Evolutionary conservation across 129 eudicot genomes (phyloP).

Genomic region (Silybum marianum): DNA sequence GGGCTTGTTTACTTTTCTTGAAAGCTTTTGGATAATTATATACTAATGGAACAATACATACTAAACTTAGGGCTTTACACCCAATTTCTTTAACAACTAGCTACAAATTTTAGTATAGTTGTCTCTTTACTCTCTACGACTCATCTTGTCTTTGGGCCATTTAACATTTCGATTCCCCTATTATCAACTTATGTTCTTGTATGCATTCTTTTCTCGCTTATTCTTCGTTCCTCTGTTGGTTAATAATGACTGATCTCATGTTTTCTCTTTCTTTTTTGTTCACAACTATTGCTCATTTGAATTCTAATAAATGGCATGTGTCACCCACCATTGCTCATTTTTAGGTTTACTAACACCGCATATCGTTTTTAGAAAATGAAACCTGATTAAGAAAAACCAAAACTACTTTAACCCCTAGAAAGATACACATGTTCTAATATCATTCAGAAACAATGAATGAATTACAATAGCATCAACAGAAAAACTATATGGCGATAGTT

Average conservation of each 20-base stretch:
- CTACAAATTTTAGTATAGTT: not conserved
- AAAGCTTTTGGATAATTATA: not conserved
- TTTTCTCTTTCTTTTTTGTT: not conserved
- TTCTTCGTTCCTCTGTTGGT: not conserved
- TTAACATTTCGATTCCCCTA: not conserved
- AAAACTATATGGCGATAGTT: not conserved
- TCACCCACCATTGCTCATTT: not conserved
- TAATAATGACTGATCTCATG: not conserved
- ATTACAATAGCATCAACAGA: too few species aligned
- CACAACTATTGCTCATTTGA: not conserved
- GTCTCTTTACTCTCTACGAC: not conserved
- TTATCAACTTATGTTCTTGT: not conserved
- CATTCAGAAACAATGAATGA: too few species aligned
- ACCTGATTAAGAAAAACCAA: not conserved
- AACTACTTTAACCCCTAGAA: not conserved
- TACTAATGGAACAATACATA: not conserved
- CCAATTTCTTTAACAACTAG: not conserved
- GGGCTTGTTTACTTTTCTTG: not conserved
- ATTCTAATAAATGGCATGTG: not conserved
- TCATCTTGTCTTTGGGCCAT: not conserved
- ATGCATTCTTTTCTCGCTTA: not conserved
- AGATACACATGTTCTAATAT: not conserved
- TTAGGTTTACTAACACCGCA: too few species aligned
- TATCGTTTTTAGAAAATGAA: not conserved
- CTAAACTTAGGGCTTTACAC: not conserved